Conservation (phyloP, 768 basidiomycete species). For the Pisolithus tinctorius region DNA sequence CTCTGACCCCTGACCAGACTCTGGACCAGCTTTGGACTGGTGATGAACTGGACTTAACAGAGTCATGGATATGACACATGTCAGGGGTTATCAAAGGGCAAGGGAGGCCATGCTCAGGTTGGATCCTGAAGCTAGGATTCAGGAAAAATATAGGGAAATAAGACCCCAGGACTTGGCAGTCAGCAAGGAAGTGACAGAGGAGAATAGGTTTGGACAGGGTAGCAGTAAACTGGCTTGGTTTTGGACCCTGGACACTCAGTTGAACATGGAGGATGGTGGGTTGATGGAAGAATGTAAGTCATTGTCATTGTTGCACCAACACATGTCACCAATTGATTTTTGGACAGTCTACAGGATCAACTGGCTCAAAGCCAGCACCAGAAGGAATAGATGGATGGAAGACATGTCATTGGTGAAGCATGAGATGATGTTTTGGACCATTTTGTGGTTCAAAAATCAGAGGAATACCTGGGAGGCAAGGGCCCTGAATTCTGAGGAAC, state of each 20-base stretch:
- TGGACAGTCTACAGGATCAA: slow-evolving; percentile 3
- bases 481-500: not conserved
- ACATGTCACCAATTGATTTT: not conserved
- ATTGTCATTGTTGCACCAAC: not conserved
- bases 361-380: slow-evolving; percentile 10
- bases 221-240: slow-evolving; percentile 3
- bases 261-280: no score
- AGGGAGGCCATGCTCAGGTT: no score
- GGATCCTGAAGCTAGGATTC: not conserved
- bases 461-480: not conserved
- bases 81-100: no score
- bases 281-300: not conserved
- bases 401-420: slow-evolving; percentile 10
- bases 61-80: no score
- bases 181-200: slow-evolving; percentile 5
- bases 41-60: no score
- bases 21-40: no score
- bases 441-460: slow-evolving; percentile 5
- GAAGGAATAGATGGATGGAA: no score
- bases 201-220: slow-evolving; percentile 6
- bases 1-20: no score
- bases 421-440: slow-evolving; percentile 16
- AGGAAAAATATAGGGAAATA: not conserved
- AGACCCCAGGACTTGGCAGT: not conserved
- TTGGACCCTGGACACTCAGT: no score